phyloP scores from a whole-genome alignment of 2,329 filamentous ascomycete genomes.

The Teratosphaeriaceae sp. region DNA sequence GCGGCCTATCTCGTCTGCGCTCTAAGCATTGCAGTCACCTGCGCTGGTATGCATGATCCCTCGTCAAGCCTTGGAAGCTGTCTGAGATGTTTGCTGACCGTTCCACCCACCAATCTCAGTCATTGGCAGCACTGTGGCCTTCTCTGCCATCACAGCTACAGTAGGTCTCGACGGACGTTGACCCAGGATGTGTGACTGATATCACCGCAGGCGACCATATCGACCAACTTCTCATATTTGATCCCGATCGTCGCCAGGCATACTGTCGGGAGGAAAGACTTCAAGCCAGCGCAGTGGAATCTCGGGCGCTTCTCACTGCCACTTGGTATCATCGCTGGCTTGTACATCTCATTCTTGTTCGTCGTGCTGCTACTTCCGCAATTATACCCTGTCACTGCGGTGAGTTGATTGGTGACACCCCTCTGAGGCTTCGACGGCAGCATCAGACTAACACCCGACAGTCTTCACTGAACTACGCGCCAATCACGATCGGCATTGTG shows the following conservation, averaged over 20 bases:
- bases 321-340: conserved; percentile 24
- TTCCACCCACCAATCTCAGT: too few species aligned
- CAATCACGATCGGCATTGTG: conserved; percentile 34
- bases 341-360: conserved; percentile 33
- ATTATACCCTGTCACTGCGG: conserved; percentile 31
- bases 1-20: conserved; percentile 30
- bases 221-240: conserved; percentile 34
- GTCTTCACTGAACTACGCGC: conserved; percentile 35
- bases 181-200: not conserved
- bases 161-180: conserved; percentile 7
- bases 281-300: conserved; percentile 32
- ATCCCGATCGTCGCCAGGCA: conserved; percentile 35
- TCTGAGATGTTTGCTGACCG: too few species aligned
- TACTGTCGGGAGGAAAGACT: conserved; percentile 30
- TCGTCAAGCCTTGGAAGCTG: too few species aligned
- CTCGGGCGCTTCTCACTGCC: conserved; percentile 25
- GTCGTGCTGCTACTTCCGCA: conserved; percentile 34
- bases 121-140: conserved; percentile 33
- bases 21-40: conserved; percentile 29
- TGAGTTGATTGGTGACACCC: not conserved
- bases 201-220: conserved; percentile 23
- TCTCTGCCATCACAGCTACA: conserved; percentile 33
- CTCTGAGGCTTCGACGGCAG: too few species aligned
- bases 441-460: not conserved
- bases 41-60: too few species aligned